These are phyloP conservation scores for Hansenula lynferdii DNA, from an alignment of 1,139 yeast genomes.

Conservation along the genomic window DNA sequence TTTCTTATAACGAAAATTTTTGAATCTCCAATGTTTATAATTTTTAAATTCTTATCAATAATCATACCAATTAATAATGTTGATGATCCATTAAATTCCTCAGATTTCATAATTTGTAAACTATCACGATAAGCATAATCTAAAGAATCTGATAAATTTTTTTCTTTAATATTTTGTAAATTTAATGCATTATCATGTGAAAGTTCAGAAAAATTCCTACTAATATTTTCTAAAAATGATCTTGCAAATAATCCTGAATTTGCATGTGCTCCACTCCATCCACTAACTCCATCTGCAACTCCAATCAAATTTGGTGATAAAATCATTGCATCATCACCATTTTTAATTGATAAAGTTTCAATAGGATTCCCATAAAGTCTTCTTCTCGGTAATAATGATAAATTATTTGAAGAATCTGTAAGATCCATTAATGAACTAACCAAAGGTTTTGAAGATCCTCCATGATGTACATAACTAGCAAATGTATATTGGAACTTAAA, in stretches of 20 bases:
- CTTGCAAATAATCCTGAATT: constrained; percentile 53
- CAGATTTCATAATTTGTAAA: constrained; percentile 48
- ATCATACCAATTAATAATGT: constrained; percentile 49
- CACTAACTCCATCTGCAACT: constrained; percentile 59
- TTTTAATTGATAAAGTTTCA: constrained; percentile 48
- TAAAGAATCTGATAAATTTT: constrained; percentile 20
- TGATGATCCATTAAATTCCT: constrained; percentile 46
- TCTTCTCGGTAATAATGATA: constrained; percentile 43
- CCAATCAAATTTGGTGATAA: constrained; percentile 52
- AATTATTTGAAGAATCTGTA: constrained; percentile 40
- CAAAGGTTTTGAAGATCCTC: constrained; percentile 30
- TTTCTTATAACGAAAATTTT: constrained; percentile 45
- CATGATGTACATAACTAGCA: constrained; percentile 47
- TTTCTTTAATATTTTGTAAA: constrained; percentile 8
- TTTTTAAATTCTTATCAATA: constrained; percentile 38
- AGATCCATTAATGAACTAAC: constrained; percentile 48
- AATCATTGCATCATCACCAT: constrained; percentile 62
- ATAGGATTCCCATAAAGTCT: constrained; percentile 50
- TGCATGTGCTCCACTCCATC: constrained; percentile 47
- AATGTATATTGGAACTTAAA: constrained; percentile 42
- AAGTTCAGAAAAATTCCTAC: constrained; percentile 35
- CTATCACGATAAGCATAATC: constrained; percentile 51
- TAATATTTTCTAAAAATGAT: constrained; percentile 48
- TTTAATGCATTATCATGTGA: constrained; percentile 14
- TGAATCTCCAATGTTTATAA: constrained; percentile 55